A percentile compares a stretch with the other conserved stretches of the same genome.
Conservation (phyloP, 257 asterid genomes). For the Ophiorrhiza pumila region DNA sequence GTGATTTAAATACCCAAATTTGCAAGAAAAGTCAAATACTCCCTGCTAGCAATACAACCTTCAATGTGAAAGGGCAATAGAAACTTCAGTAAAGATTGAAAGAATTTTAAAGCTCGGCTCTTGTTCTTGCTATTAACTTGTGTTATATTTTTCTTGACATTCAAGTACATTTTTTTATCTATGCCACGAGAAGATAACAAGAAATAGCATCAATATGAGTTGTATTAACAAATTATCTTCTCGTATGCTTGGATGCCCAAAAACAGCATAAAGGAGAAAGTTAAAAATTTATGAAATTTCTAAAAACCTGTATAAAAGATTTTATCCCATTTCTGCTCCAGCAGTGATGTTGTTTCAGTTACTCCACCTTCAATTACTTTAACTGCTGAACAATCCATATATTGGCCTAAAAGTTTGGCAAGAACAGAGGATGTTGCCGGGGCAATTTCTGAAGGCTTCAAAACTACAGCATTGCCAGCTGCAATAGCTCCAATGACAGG, state of each 20-base stretch:
- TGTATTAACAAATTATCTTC: not conserved
- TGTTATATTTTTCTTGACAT: not conserved
- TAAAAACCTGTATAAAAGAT: conserved; percentile 66
- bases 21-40: not conserved
- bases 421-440: conserved; percentile 63
- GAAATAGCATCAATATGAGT: not conserved
- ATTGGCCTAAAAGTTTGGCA: conserved; percentile 54
- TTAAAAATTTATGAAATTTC: not conserved
- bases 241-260: not conserved
- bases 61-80: not conserved
- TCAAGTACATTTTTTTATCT: not conserved
- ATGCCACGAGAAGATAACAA: not conserved
- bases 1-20: not conserved
- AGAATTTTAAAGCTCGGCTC: not conserved
- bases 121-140: not conserved
- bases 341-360: conserved; percentile 44
- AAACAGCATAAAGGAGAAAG: not conserved
- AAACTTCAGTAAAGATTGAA: not conserved
- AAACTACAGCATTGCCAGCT: conserved; percentile 81
- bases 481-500: conserved; percentile 91
- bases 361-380: conserved; percentile 72
- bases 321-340: conserved; percentile 81
- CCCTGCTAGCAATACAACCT: not conserved
- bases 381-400: conserved; percentile 67
- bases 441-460: conserved; percentile 61